These are phyloP conservation scores for Zygosaccharomyces rouxii DNA, from an alignment of 805 yeast species.

Conservation along the genomic window DNA sequence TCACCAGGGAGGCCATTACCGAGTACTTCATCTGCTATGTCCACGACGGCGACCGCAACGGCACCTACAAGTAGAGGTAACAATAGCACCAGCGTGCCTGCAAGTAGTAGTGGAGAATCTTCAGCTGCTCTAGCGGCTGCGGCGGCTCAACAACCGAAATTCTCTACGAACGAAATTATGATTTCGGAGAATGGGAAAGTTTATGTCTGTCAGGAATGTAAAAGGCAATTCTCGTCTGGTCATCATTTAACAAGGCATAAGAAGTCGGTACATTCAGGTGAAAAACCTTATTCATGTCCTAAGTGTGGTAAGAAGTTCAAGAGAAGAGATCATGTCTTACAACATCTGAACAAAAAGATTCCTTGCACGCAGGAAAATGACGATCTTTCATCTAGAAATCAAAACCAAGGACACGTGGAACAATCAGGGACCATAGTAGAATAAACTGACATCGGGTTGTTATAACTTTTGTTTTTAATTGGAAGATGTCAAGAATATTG, in stretches of 20 bases:
- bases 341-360: slow-evolving; percentile 36
- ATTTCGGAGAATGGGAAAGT: slow-evolving; percentile 35
- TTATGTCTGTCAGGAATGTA: slow-evolving; percentile 36
- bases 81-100: not conserved
- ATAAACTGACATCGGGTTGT: slow-evolving; percentile 1
- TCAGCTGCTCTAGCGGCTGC: slow-evolving; percentile 7
- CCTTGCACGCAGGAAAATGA: slow-evolving; percentile 29
- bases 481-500: slow-evolving; percentile 2
- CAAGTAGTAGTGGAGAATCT: not conserved
- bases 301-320: slow-evolving; percentile 37
- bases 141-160: slow-evolving; percentile 24
- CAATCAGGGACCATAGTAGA: slow-evolving; percentile 13
- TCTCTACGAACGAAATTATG: slow-evolving; percentile 31
- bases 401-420: slow-evolving; percentile 11
- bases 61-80: not conserved
- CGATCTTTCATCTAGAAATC: slow-evolving; percentile 10
- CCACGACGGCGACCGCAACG: not conserved
- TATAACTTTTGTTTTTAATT: not conserved
- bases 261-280: slow-evolving; percentile 38
- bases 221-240: slow-evolving; percentile 36
- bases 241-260: slow-evolving; percentile 38
- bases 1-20: slow-evolving; percentile 9
- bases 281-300: slow-evolving; percentile 37
- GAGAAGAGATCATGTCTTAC: slow-evolving; percentile 38
- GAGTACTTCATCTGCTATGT: slow-evolving; percentile 5